Conservation (phyloP, 106 monocot species). For the Acorus calamus region DNA sequence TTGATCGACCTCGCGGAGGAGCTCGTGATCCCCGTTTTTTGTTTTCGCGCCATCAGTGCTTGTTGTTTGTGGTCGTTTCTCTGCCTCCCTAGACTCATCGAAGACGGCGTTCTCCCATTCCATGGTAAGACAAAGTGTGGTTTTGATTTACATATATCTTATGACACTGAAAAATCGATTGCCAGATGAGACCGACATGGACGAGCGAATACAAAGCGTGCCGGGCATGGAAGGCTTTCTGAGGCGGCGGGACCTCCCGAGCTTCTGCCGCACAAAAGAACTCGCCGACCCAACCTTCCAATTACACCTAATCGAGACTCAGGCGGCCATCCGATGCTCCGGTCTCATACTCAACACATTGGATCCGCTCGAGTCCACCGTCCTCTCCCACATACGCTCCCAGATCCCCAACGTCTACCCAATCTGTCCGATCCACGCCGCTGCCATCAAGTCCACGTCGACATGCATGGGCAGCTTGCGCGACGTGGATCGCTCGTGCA, state of each 20-base stretch:
- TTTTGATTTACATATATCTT: too few species aligned
- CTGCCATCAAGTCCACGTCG: neutral
- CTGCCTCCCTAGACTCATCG: conserved; percentile 19
- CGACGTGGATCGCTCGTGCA: conserved; percentile 14
- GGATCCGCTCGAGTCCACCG: conserved; percentile 14
- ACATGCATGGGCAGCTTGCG: neutral
- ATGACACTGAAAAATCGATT: too few species aligned
- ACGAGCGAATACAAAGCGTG: neutral
- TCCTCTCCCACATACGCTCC: conserved; percentile 14
- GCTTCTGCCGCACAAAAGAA: neutral
- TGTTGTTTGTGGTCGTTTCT: conserved; percentile 25
- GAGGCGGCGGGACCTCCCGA: neutral
- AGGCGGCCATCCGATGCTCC: neutral
- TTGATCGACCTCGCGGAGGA: conserved; percentile 12
- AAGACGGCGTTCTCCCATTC: conserved; percentile 20
- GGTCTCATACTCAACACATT: conserved; percentile 25
- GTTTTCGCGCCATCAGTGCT: conserved; percentile 25
- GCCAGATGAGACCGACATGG: neutral
- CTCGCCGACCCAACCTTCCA: neutral
- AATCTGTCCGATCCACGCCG: conserved; percentile 19
- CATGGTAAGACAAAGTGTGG: conserved; percentile 6
- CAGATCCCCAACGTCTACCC: conserved; percentile 16
- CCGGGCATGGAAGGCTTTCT: neutral
- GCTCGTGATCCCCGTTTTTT: conserved; percentile 16
- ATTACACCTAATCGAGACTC: neutral